Base-by-base conservation (phyloP, 768 basidiomycete genomes). In the Omphalotus guepiniiformis region DNA sequence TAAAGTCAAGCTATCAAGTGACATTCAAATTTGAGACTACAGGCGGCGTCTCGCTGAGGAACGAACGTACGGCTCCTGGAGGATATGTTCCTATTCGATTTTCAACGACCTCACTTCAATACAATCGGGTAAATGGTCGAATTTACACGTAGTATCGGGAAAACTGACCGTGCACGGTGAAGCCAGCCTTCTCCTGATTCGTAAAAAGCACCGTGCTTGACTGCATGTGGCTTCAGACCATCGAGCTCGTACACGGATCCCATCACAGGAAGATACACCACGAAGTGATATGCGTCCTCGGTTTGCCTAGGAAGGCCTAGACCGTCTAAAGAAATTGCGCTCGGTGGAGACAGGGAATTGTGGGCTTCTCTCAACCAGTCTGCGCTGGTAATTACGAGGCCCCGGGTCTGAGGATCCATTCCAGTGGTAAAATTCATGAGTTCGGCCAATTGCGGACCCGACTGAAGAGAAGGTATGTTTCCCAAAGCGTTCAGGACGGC, bases 241-340 rank as follows among this genome's bases (percentile, higher is more conserved):
- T 98, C 95, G 26, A 99, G 75, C 67, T 99, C 95, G 66, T 94
- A 97, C 36, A 99, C 67, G 19, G 77, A 75, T 16, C 89, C 95
- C 65, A 83, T 75, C 35, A 83, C 69, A 3, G 95, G 95, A 39
- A 95, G 69, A 63, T 97, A 99, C 9, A 95, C 86, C 34, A 98
- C 84, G 59, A 98, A 99, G 58, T 99, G 95, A 64, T 95, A 99
- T 11, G 94, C 94, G 57, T 98, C 96, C 59, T 79, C 77, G 43
- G 68, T 66, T 55, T 70, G 81, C 55, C 72, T 86, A 22, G 78
- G 79, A 18, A 87, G 70, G 19, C 80, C 83, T 19, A 92, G 75
- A 16, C 93, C 91, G 58, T 93, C 89, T 44, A 95, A 70, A 5
- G 90, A 90, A 55, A 96, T 88, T 1, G 90, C 82, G 49, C 79